phyloP scores from a whole-genome alignment of 371 early-diverging fungal genomes.

The Catenaria anguillulae region DNA sequence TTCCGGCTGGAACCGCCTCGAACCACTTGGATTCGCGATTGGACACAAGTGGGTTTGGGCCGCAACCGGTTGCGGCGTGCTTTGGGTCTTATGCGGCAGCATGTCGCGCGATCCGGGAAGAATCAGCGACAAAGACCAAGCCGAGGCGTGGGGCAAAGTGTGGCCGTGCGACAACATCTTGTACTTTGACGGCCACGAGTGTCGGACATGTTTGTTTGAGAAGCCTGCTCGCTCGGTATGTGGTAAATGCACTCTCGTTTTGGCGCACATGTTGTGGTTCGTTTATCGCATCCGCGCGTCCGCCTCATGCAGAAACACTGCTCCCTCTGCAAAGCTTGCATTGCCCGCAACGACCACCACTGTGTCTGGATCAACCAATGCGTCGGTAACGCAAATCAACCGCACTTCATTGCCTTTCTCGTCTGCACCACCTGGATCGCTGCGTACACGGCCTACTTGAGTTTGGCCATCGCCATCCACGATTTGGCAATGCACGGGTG shows the following conservation, averaged over 20 bases:
- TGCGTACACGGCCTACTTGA: constrained; percentile 45
- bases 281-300: too few relatives aligned
- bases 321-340: constrained; percentile 51
- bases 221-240: constrained; percentile 27
- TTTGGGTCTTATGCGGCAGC: constrained; percentile 30
- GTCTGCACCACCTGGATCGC: constrained; percentile 41
- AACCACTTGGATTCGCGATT: constrained; percentile 15
- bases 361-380: constrained; percentile 57
- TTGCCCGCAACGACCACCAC: constrained; percentile 54
- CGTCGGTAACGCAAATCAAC: constrained; percentile 54
- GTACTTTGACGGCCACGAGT: constrained; percentile 41
- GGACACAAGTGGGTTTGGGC: background rate
- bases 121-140: background rate
- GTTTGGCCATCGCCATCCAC: constrained; percentile 19
- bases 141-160: background rate
- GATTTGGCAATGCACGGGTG: background rate
- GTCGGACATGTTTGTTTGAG: constrained; percentile 46
- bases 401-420: constrained; percentile 51
- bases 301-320: constrained; percentile 46
- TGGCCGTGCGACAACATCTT: constrained; percentile 40
- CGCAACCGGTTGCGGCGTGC: too few relatives aligned
- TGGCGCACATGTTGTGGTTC: background rate
- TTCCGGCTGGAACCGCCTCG: constrained; percentile 14
- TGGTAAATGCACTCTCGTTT: background rate
- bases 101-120: constrained; percentile 15